These are phyloP conservation scores for Clavulina sp. DNA, from an alignment of 768 basidiomycete species.

Conservation along the genomic window DNA sequence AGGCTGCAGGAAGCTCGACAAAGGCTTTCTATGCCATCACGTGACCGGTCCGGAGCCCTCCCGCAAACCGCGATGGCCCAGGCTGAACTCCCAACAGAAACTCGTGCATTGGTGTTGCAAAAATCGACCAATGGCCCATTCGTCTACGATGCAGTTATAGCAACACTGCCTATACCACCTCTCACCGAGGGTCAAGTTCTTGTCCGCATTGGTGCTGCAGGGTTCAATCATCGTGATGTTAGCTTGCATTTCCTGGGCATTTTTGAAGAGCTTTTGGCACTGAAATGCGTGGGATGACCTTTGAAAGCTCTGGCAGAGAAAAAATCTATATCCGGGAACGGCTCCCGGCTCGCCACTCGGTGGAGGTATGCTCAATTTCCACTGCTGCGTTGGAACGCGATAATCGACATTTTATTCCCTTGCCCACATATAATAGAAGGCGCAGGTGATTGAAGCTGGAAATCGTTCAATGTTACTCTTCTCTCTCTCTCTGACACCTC, in stretches of 20 bases:
- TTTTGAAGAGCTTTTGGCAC: neutral
- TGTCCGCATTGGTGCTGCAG: slow-evolving; percentile 48
- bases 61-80: no score
- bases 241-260: no score
- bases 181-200: slow-evolving; percentile 42
- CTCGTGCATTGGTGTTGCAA: neutral
- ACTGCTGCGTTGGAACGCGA: no score
- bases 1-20: no score
- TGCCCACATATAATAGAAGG: slow-evolving; percentile 49
- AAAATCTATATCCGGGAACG: slow-evolving; percentile 49
- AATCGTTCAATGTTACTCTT: neutral
- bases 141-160: slow-evolving; percentile 30
- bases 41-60: no score
- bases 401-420: no score
- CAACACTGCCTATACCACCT: slow-evolving; percentile 30
- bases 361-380: no score
- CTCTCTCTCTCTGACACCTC: neutral
- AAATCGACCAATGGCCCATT: neutral
- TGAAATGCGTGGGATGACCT: neutral
- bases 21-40: no score
- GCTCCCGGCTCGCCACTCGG: slow-evolving; percentile 30
- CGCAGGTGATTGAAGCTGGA: slow-evolving; percentile 45
- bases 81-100: neutral
- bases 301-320: slow-evolving; percentile 53
- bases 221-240: slow-evolving; percentile 62